Conservation (phyloP, 345 rosid genomes). For the Eucalyptus curtisii region DNA sequence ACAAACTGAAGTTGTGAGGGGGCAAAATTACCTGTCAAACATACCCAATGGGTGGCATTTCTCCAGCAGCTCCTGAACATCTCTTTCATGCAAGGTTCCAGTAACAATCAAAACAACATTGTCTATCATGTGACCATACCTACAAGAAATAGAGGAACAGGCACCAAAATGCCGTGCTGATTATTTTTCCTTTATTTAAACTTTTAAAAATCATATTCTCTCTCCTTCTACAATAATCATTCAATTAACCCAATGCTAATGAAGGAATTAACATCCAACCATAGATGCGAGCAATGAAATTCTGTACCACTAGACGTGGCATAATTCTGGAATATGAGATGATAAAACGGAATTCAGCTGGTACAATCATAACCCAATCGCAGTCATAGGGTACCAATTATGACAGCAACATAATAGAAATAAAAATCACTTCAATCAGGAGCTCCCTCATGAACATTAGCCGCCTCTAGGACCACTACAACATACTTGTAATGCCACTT, state of each 20-base stretch:
- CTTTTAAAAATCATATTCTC: not conserved
- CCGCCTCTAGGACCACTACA: not conserved
- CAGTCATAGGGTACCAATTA: not conserved
- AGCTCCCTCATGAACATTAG: not conserved
- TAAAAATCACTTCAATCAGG: not conserved
- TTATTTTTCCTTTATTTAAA: not conserved
- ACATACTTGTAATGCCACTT: not conserved
- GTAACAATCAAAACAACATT: conserved; percentile 98
- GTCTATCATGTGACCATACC: conserved; percentile 99
- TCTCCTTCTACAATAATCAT: not conserved
- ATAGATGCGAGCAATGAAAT: not conserved
- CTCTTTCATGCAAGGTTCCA: conserved; percentile 98
- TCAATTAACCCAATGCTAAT: not conserved
- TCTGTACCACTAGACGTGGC: not conserved
- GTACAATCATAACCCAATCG: not conserved
- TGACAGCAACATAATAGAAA: not conserved
- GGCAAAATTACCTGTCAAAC: conserved; percentile 78
- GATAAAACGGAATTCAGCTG: not conserved
- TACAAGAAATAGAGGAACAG: conserved; percentile 6
- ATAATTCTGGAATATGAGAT: not conserved
- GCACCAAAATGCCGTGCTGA: not conserved
- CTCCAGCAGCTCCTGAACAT: conserved; percentile 92
- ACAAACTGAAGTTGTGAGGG: not conserved
- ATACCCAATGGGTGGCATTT: conserved; percentile 99
- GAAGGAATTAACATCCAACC: not conserved